A percentile compares a stretch with the other conserved stretches of the same genome.
These are phyloP conservation scores for Craspedostauros australis DNA, from an alignment of 108 stramenopile species.

Conservation along the genomic window DNA sequence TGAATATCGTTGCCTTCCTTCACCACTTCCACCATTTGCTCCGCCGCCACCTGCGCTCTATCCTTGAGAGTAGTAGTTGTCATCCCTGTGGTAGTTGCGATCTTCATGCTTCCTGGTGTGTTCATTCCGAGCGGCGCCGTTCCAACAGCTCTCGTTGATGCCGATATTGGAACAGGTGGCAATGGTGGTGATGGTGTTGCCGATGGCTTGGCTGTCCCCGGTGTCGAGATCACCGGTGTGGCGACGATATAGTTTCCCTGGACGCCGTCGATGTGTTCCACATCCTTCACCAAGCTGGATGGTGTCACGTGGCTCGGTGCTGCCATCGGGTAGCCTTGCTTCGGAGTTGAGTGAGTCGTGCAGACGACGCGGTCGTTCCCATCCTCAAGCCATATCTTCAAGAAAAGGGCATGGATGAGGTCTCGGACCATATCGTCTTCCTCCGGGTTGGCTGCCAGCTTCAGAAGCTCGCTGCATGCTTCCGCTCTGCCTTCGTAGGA, in stretches of 20 bases:
- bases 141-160: conserved; percentile 1
- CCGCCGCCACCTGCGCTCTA: conserved; percentile 44
- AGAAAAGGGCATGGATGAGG: conserved; percentile 82
- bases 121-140: background rate
- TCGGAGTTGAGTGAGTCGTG: background rate
- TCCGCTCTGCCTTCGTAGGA: conserved; percentile 65
- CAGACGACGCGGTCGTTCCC: conserved; percentile 11
- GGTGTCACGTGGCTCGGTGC: too few species aligned
- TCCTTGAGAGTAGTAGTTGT: conserved; percentile 16
- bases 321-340: background rate
- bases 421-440: conserved; percentile 94
- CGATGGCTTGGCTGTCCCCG: background rate
- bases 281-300: too few species aligned
- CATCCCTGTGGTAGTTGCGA: conserved; percentile 17
- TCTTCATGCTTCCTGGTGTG: conserved; percentile 6
- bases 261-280: conserved; percentile 25
- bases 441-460: conserved; percentile 79
- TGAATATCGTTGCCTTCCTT: conserved; percentile 60
- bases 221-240: conserved; percentile 6
- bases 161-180: background rate
- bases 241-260: too few species aligned
- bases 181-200: background rate
- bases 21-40: conserved; percentile 93
- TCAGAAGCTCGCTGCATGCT: conserved; percentile 67
- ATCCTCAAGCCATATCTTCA: conserved; percentile 65